Percentiles rank a stretch among this genome's conserved stretches.
Conservation (phyloP, 352 stramenopile genomes). For the Plasmopara muralis region DNA sequence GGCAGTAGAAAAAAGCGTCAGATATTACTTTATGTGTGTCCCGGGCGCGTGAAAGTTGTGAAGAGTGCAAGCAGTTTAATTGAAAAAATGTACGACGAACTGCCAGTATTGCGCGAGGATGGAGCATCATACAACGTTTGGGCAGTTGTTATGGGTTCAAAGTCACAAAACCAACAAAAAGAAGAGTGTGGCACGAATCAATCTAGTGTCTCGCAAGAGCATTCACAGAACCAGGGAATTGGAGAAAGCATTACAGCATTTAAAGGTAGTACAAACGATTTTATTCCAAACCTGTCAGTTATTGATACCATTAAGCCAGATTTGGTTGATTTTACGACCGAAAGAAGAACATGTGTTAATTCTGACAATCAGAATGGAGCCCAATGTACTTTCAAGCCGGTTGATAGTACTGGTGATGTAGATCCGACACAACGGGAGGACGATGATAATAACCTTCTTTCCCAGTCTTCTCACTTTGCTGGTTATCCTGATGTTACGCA, state of each 20-base stretch:
- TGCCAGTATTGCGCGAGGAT: slow-evolving; percentile 15
- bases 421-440: neutral
- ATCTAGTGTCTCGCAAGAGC: neutral
- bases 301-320: neutral
- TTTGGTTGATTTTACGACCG: neutral
- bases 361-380: too few relatives aligned
- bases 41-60: slow-evolving; percentile 60
- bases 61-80: slow-evolving; percentile 42
- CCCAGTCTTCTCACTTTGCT: slow-evolving; percentile 3
- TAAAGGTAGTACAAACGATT: neutral
- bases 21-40: slow-evolving; percentile 56
- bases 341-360: neutral
- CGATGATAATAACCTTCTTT: neutral
- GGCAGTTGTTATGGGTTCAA: slow-evolving; percentile 21
- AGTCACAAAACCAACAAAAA: slow-evolving; percentile 12
- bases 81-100: slow-evolving; percentile 48
- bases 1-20: slow-evolving; percentile 10
- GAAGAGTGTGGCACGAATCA: neutral
- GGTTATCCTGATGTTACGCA: neutral
- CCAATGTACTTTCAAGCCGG: too few relatives aligned
- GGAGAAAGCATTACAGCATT: neutral
- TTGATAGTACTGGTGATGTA: too few relatives aligned
- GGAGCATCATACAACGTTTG: slow-evolving; percentile 38
- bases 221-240: neutral
- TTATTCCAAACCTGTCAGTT: neutral